These are phyloP conservation scores for Themeda triandra DNA, from an alignment of 176 grass and related monocot genomes.

Conservation along the genomic window DNA sequence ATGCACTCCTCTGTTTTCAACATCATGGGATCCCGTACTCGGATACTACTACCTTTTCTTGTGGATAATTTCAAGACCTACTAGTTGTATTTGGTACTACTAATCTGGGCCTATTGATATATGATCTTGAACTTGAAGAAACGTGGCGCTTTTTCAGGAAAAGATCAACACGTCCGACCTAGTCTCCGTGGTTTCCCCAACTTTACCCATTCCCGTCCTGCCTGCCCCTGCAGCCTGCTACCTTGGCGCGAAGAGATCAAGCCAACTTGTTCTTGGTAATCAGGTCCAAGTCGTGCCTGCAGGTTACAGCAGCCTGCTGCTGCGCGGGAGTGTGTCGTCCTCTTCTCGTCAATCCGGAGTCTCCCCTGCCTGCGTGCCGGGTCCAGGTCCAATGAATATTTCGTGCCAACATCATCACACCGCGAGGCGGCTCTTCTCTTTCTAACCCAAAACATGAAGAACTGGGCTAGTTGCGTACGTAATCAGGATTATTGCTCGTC, in stretches of 20 bases:
- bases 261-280: constrained; percentile 22
- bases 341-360: too few relatives aligned
- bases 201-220: neutral
- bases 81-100: too few relatives aligned
- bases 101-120: neutral
- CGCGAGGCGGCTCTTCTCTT: too few relatives aligned
- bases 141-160: neutral
- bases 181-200: constrained; percentile 1
- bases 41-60: neutral
- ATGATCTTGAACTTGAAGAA: neutral
- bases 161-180: constrained; percentile 28
- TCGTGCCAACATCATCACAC: too few relatives aligned
- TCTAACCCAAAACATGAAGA: too few relatives aligned
- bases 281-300: too few relatives aligned
- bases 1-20: neutral
- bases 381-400: too few relatives aligned
- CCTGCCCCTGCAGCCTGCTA: neutral
- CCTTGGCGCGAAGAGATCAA: constrained; percentile 19
- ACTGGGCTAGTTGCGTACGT: too few relatives aligned
- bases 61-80: neutral
- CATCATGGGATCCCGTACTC: neutral
- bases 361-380: too few relatives aligned
- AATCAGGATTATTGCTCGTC: too few relatives aligned
- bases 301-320: too few relatives aligned
- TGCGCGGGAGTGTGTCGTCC: too few relatives aligned